Evolutionary conservation across 306 rosid species (phyloP).

Genomic region (Castanea sativa): DNA sequence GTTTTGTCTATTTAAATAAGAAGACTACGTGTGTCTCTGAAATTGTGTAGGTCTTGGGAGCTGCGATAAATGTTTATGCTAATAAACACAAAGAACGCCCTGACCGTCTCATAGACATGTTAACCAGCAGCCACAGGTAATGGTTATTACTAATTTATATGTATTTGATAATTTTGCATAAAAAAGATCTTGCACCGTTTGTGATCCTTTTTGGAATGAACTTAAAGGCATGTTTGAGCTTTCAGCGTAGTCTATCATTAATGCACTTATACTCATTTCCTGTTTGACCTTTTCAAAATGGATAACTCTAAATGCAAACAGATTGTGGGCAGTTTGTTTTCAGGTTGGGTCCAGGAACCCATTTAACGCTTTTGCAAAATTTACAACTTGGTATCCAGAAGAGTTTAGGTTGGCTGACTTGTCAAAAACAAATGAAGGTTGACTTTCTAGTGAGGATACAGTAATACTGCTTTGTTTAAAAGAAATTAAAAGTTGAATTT

Average conservation of each 20-base stretch:
- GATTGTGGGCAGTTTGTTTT: not conserved
- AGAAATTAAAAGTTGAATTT: not conserved
- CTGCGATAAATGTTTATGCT: slow-evolving; percentile 95
- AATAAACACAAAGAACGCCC: slow-evolving; percentile 99
- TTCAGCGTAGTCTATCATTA: not conserved
- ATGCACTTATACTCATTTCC: not conserved
- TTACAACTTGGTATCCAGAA: not conserved
- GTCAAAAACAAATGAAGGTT: not conserved
- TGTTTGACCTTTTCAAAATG: not conserved
- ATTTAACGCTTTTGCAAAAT: not conserved
- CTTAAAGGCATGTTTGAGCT: not conserved
- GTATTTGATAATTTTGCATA: slow-evolving; percentile 8
- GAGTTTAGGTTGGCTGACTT: not conserved
- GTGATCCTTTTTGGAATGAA: not conserved
- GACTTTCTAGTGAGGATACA: not conserved
- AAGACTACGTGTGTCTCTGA: slow-evolving; percentile 7
- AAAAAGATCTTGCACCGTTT: not conserved
- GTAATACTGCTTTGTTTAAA: not conserved
- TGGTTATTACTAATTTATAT: slow-evolving; percentile 1
- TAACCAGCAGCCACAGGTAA: slow-evolving; percentile 96
- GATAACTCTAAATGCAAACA: not conserved
- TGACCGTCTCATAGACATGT: slow-evolving; percentile 96
- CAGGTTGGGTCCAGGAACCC: not conserved
- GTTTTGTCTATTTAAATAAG: not conserved
- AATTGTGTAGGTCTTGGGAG: slow-evolving; percentile 82